Percentiles rank a stretch among this genome's conserved stretches.
Conservation (phyloP, 192 early-diverging fungal species). For the Paraglomus occultum region DNA sequence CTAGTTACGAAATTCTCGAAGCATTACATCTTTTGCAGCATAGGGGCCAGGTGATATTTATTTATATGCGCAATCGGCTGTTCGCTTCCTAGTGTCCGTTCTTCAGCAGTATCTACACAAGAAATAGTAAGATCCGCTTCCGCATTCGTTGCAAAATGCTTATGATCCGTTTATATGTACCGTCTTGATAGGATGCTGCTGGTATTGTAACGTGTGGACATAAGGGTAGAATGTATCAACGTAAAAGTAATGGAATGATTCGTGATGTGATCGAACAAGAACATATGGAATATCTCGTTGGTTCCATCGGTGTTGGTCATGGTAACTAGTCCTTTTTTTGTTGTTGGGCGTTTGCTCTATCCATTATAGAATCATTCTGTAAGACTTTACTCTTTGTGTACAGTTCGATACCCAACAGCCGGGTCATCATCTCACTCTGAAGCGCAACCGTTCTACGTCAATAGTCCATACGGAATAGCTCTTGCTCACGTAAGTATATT, state of each 20-base stretch:
- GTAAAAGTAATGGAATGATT: conserved; percentile 99
- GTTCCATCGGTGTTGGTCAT: conserved; percentile 94
- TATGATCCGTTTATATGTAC: neutral
- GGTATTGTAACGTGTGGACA: conserved; percentile 97
- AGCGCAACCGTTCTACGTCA: conserved; percentile 99
- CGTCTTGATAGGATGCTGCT: conserved; percentile 86
- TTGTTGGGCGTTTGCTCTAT: no score
- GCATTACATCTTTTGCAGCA: conserved; percentile 94
- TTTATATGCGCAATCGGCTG: no score
- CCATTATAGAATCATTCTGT: conserved; percentile 11
- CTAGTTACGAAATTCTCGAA: conserved; percentile 90
- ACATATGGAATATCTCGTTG: conserved; percentile 74
- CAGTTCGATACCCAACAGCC: conserved; percentile 98
- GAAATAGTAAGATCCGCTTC: neutral
- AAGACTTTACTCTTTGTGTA: conserved; percentile 8
- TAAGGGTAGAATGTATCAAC: conserved; percentile 96
- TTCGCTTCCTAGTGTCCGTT: no score
- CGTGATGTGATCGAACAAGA: conserved; percentile 90
- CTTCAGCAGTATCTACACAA: neutral
- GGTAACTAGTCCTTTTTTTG: conserved; percentile 59
- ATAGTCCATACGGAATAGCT: conserved; percentile 97
- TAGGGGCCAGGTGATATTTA: conserved; percentile 87
- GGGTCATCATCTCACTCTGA: conserved; percentile 95
- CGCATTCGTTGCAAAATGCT: neutral
- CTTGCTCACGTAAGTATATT: conserved; percentile 80